phyloP scores from a whole-genome alignment of 306 rosid genomes.

The Ormosia emarginata region DNA sequence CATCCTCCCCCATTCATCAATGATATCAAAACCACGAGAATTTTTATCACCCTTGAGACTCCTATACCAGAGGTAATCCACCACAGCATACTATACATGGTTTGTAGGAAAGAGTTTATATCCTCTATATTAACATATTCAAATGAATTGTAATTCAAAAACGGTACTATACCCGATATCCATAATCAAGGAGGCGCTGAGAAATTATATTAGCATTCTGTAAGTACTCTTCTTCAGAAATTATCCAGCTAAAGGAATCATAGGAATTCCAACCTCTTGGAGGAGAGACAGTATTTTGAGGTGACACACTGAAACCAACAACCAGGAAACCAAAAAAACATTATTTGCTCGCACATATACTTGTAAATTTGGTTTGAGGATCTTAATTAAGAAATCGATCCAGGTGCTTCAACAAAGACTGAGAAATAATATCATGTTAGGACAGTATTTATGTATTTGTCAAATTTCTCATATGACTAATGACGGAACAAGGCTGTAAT shows the following conservation, averaged over 20 bases:
- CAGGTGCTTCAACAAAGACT: background rate
- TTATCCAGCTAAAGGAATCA: slow-evolving; percentile 64
- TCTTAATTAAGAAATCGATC: background rate
- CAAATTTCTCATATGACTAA: background rate
- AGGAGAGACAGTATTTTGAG: slow-evolving; percentile 43
- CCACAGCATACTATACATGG: slow-evolving; percentile 64
- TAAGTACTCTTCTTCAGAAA: slow-evolving; percentile 58
- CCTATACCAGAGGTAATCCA: slow-evolving; percentile 85
- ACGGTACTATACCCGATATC: slow-evolving; percentile 18
- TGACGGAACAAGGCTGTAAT: too few species aligned
- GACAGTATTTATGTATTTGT: background rate
- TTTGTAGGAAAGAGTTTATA: background rate
- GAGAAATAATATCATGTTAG: background rate
- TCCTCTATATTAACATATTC: background rate
- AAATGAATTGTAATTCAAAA: background rate
- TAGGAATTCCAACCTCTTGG: slow-evolving; percentile 94
- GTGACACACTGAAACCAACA: slow-evolving; percentile 34
- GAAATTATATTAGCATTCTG: slow-evolving; percentile 39
- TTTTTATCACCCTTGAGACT: slow-evolving; percentile 41
- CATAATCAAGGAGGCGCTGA: background rate
- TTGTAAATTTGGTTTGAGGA: background rate
- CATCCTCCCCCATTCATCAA: slow-evolving; percentile 79
- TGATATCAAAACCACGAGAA: slow-evolving; percentile 61
- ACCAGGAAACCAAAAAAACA: background rate
- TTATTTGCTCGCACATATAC: background rate